Evolutionary conservation across 306 rosid genomes (phyloP), one percentile per base, ranked within the genome.

Genomic region (Begonia peltatifolia): DNA sequence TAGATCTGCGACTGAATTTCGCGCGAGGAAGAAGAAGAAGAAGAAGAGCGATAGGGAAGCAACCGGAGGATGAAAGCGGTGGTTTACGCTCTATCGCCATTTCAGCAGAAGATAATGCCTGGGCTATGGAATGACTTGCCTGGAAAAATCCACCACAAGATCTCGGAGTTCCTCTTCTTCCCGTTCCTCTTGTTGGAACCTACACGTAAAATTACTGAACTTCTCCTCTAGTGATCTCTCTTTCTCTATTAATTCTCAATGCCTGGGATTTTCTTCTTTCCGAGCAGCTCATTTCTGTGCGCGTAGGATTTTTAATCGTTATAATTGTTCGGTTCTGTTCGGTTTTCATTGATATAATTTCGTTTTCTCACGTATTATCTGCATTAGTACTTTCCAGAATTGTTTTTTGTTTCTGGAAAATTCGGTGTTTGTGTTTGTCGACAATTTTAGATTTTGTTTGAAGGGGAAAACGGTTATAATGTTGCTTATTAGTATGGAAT

Each of bases 41-140:
- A 16, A 20, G 12, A 52, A 20, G 8, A 30, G 38, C 63, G 18
- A 88, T 88, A 94, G 96, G 92, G 54, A 84, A 88, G 71, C 56
- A 63, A 18, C 68, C 76, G 42, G 79, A 83, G 74, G 46, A 72
- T 88, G 82, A 88, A 77, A 70, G 83, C 87, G 1, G 96, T 88
- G 52, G 60, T 76, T 11, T 88, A 88, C 51, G 77, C 93, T 0
- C 78, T 88, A 2, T 88, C 96, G 22, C 96, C 96, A 14, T 84
- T 81, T 58, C 94, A 88, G 79, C 94, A 88, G 85, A 84, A 88
- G 81, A 75, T 77, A 43, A 87, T 84, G 93, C 0, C 73, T 4
- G 96, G 94, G 12, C 75, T 87, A 9, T 88, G 87, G 93, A 84
- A 84, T 62, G 93, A 88, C 51, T 25, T 88, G 6, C 79, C 94